Evolutionary conservation across 306 rosid genomes (phyloP).

Genomic region (Trichosanthes truncata): DNA sequence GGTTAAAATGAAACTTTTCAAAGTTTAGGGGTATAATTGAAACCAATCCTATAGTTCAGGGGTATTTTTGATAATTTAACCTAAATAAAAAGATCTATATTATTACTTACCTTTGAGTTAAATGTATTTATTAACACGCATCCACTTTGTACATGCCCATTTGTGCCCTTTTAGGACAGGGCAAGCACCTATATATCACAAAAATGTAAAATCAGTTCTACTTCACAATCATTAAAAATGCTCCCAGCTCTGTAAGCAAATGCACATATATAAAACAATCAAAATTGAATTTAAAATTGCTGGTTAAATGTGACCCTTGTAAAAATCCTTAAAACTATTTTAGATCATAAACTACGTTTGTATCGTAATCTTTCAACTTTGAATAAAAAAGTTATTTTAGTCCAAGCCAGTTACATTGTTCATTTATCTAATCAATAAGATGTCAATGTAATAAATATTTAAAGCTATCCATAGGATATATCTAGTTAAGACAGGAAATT

Average conservation of each 20-base stretch:
- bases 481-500: no score
- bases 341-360: background rate
- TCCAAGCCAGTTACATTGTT: background rate
- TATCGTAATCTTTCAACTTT: background rate
- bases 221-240: background rate
- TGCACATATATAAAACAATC: no score
- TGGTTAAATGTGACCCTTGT: background rate
- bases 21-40: no score
- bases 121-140: conserved; percentile 50
- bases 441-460: no score
- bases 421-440: background rate
- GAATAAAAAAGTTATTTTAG: background rate
- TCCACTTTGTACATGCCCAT: conserved; percentile 91
- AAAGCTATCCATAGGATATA: no score
- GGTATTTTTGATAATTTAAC: no score
- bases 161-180: conserved; percentile 77
- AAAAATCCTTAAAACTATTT: no score
- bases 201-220: background rate
- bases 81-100: no score
- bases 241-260: background rate
- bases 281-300: background rate
- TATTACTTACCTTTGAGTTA: background rate
- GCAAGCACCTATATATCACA: conserved; percentile 44
- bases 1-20: no score
- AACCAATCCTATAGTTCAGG: no score